Percentiles rank a stretch among this genome's conserved stretches.
These are phyloP conservation scores for Nidula niveotomentosa DNA, from an alignment of 1,284 basidiomycete genomes.

Conservation along the genomic window DNA sequence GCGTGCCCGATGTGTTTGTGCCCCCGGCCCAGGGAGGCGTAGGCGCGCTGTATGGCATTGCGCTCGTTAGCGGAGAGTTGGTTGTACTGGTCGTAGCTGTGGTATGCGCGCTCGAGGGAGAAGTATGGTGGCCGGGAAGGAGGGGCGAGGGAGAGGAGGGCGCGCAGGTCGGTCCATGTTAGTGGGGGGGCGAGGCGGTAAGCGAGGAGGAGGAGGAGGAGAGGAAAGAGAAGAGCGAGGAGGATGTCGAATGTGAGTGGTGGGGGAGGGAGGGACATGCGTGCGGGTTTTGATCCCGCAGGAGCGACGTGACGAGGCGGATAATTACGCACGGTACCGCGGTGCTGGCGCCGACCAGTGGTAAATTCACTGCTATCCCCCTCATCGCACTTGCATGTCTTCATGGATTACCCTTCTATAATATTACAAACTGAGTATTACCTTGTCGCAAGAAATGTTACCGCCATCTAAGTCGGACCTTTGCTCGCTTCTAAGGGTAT, in stretches of 20 bases:
- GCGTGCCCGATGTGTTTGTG: constrained; percentile 49
- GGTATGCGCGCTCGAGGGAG: constrained; percentile 35
- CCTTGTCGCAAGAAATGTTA: no score
- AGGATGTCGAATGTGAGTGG: constrained; percentile 28
- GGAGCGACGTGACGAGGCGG: no score
- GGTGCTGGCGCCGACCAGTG: no score
- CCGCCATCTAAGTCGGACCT: no score
- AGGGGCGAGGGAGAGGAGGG: constrained; percentile 15
- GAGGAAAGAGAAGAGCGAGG: constrained; percentile 32
- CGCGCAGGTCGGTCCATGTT: constrained; percentile 17
- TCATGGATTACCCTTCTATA: no score
- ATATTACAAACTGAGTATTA: no score
- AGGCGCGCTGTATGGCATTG: constrained; percentile 32
- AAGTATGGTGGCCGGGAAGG: constrained; percentile 19
- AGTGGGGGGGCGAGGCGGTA: constrained; percentile 9
- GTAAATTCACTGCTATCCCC: no score
- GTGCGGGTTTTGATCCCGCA: background rate
- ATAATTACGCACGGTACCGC: no score
- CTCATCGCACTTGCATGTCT: no score
- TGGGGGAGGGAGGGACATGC: constrained; percentile 4
- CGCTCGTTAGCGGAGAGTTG: constrained; percentile 34
- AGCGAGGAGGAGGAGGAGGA: constrained; percentile 28
- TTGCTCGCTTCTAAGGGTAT: no score
- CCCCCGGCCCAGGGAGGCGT: constrained; percentile 31
- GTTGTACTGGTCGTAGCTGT: constrained; percentile 33